A percentile compares a stretch with the other conserved stretches of the same genome.
phyloP scores from a whole-genome alignment of 2,329 filamentous ascomycete genomes.

The Aspergillus floridensis region DNA sequence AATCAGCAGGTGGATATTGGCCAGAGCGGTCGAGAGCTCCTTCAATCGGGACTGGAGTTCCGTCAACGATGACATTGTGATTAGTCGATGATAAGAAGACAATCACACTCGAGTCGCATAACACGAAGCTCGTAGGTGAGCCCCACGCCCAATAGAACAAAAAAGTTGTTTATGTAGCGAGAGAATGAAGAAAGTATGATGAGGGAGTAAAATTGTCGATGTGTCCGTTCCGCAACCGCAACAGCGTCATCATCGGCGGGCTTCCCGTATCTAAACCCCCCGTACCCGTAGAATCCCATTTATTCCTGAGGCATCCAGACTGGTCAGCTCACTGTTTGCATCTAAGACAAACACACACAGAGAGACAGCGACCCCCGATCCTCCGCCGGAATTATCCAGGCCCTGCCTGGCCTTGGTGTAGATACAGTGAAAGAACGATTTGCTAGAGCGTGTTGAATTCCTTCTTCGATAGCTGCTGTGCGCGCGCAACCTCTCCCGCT shows the following conservation, averaged over 20 bases:
- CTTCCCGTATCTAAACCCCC: not conserved
- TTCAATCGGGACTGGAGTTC: slow-evolving; percentile 49
- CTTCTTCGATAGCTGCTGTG: too few relatives aligned
- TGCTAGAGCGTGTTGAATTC: too few relatives aligned
- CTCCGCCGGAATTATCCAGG: not conserved
- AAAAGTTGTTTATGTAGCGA: not conserved
- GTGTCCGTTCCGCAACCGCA: slow-evolving; percentile 8
- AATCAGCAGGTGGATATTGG: slow-evolving; percentile 54
- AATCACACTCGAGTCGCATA: not conserved
- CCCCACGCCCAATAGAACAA: not conserved
- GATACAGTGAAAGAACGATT: not conserved
- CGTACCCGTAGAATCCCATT: not conserved
- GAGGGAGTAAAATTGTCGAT: slow-evolving; percentile 7
- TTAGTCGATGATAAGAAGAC: not conserved
- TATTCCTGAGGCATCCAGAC: slow-evolving; percentile 19
- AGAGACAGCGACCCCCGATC: too few relatives aligned
- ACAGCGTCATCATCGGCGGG: slow-evolving; percentile 24
- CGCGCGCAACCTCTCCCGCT: not conserved
- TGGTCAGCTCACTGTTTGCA: slow-evolving; percentile 28
- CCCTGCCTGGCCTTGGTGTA: not conserved
- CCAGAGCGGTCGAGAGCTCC: slow-evolving; percentile 54
- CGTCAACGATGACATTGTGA: slow-evolving; percentile 39
- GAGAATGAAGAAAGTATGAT: slow-evolving; percentile 1
- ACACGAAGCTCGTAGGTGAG: too few relatives aligned
- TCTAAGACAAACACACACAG: slow-evolving; percentile 23